These are phyloP conservation scores for Monosporozyma aerobia DNA, from an alignment of 805 yeast genomes.

Conservation along the genomic window DNA sequence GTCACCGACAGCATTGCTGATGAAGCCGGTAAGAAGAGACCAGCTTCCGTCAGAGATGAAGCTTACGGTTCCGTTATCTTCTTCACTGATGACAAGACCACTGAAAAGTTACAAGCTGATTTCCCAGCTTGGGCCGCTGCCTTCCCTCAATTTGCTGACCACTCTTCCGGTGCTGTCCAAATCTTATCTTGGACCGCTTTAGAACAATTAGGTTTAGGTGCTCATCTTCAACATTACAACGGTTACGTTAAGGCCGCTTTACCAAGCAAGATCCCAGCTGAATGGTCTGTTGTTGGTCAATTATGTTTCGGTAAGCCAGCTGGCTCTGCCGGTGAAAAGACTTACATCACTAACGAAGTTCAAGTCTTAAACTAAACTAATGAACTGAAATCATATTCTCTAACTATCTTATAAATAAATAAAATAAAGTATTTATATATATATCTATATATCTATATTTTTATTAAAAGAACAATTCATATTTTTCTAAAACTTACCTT, in stretches of 20 bases:
- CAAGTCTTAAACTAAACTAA: slow-evolving; percentile 4
- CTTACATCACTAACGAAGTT: slow-evolving; percentile 30
- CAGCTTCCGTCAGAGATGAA: slow-evolving; percentile 35
- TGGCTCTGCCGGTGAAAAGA: slow-evolving; percentile 33
- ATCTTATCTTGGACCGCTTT: slow-evolving; percentile 42
- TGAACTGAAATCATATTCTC: not conserved
- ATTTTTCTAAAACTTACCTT: not conserved
- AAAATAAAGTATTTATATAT: not conserved
- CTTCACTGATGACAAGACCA: slow-evolving; percentile 36
- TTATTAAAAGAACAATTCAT: not conserved
- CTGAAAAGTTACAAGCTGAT: slow-evolving; percentile 34
- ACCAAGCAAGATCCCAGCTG: slow-evolving; percentile 33
- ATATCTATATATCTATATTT: too few relatives aligned
- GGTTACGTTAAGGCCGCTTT: slow-evolving; percentile 35
- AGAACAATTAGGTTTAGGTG: slow-evolving; percentile 38
- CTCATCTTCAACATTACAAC: slow-evolving; percentile 46
- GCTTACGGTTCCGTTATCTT: slow-evolving; percentile 43
- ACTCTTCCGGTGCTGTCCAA: slow-evolving; percentile 42
- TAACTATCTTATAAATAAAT: not conserved
- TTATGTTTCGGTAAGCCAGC: slow-evolving; percentile 42
- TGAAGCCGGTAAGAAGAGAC: slow-evolving; percentile 35
- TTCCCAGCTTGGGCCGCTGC: slow-evolving; percentile 37
- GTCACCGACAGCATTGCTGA: slow-evolving; percentile 32
- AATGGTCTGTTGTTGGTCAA: slow-evolving; percentile 41
- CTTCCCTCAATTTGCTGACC: slow-evolving; percentile 41